These are phyloP conservation scores for Detonula confervacea DNA, from an alignment of 352 stramenopile species.

Conservation along the genomic window DNA sequence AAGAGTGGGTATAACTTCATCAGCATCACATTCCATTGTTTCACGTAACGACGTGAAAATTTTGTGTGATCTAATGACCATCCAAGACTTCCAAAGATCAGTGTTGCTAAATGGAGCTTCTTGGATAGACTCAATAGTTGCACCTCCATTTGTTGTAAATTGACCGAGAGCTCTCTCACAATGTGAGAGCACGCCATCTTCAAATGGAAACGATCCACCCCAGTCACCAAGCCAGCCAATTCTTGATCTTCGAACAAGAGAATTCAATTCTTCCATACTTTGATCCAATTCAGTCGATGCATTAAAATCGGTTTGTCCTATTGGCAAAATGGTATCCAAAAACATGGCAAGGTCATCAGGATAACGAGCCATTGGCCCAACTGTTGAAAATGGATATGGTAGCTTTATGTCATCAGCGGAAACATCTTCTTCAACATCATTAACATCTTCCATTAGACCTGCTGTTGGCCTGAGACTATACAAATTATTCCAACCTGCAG, in stretches of 20 bases:
- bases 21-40: background rate
- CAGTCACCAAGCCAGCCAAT: slow-evolving; percentile 68
- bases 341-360: slow-evolving; percentile 56
- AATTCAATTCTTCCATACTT: background rate
- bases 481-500: slow-evolving; percentile 66
- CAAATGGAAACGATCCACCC: slow-evolving; percentile 40
- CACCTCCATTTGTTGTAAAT: slow-evolving; percentile 28
- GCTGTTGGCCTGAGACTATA: slow-evolving; percentile 65
- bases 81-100: slow-evolving; percentile 58
- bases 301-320: slow-evolving; percentile 19
- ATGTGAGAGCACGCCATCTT: slow-evolving; percentile 44
- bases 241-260: slow-evolving; percentile 1
- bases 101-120: slow-evolving; percentile 32
- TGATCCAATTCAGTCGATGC: slow-evolving; percentile 1
- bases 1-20: slow-evolving; percentile 1
- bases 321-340: slow-evolving; percentile 52
- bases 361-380: slow-evolving; percentile 60
- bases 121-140: slow-evolving; percentile 18
- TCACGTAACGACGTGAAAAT: slow-evolving; percentile 31
- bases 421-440: background rate
- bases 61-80: slow-evolving; percentile 37
- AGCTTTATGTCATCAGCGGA: slow-evolving; percentile 3
- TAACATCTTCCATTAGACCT: slow-evolving; percentile 33
- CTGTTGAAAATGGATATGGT: slow-evolving; percentile 55
- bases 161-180: slow-evolving; percentile 36